Conservation (phyloP, 306 rosid species). For the Crataegus laevigata region DNA sequence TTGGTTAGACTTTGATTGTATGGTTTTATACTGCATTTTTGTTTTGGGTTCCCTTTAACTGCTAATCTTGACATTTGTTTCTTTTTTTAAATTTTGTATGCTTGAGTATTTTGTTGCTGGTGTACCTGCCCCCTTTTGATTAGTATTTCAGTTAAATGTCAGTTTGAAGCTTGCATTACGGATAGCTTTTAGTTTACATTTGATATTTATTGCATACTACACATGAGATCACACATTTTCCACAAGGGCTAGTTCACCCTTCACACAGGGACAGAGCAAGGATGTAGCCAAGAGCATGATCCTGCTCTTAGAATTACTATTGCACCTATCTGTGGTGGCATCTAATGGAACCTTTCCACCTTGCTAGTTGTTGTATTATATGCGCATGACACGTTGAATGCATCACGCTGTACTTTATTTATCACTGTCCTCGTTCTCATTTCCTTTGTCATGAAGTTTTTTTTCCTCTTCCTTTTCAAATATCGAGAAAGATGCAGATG, state of each 20-base stretch:
- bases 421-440: not conserved
- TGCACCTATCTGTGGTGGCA: not conserved
- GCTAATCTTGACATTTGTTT: not conserved
- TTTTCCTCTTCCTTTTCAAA: not conserved
- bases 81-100: not conserved
- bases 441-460: not conserved
- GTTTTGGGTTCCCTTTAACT: not conserved
- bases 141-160: not conserved
- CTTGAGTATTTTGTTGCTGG: not conserved
- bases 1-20: not conserved
- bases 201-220: not conserved
- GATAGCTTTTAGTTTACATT: not conserved
- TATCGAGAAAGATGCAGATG: not conserved
- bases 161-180: not conserved
- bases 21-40: not conserved
- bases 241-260: not conserved
- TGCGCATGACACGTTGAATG: not conserved
- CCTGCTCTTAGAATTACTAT: not conserved
- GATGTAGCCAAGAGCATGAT: not conserved
- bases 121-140: not conserved
- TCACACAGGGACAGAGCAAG: not conserved
- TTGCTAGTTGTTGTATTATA: not conserved
- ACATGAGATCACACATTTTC: not conserved
- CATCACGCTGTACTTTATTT: not conserved
- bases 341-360: not conserved